Percentiles rank a stretch among this genome's conserved stretches.
Conservation (phyloP, 306 rosid genomes). For the Hippophae tibetana region DNA sequence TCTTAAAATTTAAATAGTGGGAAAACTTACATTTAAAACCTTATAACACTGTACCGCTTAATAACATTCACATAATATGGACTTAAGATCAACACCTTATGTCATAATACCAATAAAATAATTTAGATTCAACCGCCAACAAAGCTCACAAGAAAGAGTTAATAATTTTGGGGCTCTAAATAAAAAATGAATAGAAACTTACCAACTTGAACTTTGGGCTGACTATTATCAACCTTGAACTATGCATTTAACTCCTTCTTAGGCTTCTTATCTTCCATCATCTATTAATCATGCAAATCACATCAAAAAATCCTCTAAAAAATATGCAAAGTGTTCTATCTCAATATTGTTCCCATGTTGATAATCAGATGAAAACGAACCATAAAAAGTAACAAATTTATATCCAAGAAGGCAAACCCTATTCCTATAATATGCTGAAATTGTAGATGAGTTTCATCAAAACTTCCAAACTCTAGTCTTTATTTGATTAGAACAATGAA, state of each 20-base stretch:
- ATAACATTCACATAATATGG: slow-evolving; percentile 79
- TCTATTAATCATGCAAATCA: slow-evolving; percentile 30
- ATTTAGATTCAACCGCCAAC: background rate
- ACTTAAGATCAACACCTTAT: slow-evolving; percentile 96
- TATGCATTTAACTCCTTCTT: slow-evolving; percentile 83
- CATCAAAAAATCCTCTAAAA: too few species aligned
- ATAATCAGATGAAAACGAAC: too few species aligned
- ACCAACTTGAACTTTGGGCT: slow-evolving; percentile 90
- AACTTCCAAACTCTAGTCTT: too few species aligned
- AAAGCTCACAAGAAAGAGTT: background rate
- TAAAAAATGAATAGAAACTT: slow-evolving; percentile 13
- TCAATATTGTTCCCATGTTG: too few species aligned
- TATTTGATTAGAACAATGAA: too few species aligned
- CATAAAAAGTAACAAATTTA: too few species aligned
- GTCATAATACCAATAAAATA: slow-evolving; percentile 19
- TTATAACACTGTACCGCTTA: slow-evolving; percentile 84
- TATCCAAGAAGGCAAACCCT: too few species aligned
- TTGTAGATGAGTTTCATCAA: too few species aligned
- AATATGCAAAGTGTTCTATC: too few species aligned
- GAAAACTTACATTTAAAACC: slow-evolving; percentile 99
- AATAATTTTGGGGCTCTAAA: background rate
- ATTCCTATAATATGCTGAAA: too few species aligned
- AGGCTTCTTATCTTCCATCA: slow-evolving; percentile 89
- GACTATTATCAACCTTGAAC: slow-evolving; percentile 82
- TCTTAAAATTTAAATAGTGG: slow-evolving; percentile 88